A percentile compares a stretch with the other conserved stretches of the same genome.
phyloP scores from a whole-genome alignment of 345 rosid species.

The Populus pruinosa region DNA sequence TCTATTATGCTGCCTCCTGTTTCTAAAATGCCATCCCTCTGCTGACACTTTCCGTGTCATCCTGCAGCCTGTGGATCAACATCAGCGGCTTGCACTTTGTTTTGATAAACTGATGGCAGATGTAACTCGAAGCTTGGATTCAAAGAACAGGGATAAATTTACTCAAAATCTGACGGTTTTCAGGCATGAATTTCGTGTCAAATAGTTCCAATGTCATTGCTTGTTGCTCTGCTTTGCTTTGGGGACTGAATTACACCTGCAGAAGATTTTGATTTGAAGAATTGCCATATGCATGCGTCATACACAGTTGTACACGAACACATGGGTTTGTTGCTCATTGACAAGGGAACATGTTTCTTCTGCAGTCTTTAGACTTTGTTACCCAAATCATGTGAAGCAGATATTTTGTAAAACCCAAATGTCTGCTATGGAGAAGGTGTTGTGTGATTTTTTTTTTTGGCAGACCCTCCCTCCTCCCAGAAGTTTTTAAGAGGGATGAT shows the following conservation, averaged over 20 bases:
- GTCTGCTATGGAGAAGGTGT: slow-evolving; percentile 9
- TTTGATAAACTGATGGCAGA: slow-evolving; percentile 92
- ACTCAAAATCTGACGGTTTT: slow-evolving; percentile 85
- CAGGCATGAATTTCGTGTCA: slow-evolving; percentile 86
- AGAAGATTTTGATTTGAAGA: slow-evolving; percentile 19
- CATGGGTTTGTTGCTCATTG: slow-evolving; percentile 1
- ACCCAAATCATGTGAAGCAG: slow-evolving; percentile 7
- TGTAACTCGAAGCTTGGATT: slow-evolving; percentile 77
- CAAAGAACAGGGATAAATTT: slow-evolving; percentile 95
- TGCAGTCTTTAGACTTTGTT: slow-evolving; percentile 11
- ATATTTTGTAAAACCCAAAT: slow-evolving; percentile 3
- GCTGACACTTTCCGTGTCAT: slow-evolving; percentile 8
- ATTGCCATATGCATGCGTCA: not conserved
- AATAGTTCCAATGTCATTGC: slow-evolving; percentile 30
- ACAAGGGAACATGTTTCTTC: slow-evolving; percentile 12
- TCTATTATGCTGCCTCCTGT: not conserved
- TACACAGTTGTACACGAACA: not conserved
- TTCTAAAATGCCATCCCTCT: not conserved
- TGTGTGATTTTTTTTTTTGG: slow-evolving; percentile 15
- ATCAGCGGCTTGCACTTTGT: slow-evolving; percentile 72
- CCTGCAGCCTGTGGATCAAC: slow-evolving; percentile 88
- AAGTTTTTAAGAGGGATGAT: not conserved
- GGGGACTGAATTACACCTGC: slow-evolving; percentile 12
- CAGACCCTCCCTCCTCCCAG: not conserved
- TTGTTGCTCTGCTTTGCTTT: not conserved